phyloP scores from a whole-genome alignment of 106 monocot genomes.

The Alisma plantagoaquatica region DNA sequence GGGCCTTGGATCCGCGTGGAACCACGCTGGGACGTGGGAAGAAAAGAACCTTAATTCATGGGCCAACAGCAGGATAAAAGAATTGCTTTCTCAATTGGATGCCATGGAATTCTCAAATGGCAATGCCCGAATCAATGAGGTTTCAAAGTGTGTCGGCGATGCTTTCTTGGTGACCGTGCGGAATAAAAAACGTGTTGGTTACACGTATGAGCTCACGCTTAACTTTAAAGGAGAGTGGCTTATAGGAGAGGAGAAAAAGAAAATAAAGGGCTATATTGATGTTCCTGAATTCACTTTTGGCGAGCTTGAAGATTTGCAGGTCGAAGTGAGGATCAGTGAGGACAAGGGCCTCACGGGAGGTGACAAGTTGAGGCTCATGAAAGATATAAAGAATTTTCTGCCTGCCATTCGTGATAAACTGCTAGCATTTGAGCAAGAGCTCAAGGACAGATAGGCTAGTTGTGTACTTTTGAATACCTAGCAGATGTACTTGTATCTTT shows the following conservation, averaged over 20 bases:
- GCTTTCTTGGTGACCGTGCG: conserved; percentile 74
- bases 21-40: conserved; percentile 98
- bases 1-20: no score
- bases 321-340: conserved; percentile 39
- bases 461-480: no score
- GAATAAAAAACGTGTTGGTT: conserved; percentile 75
- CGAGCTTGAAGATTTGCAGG: conserved; percentile 70
- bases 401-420: conserved; percentile 49
- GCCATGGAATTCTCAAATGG: conserved; percentile 59
- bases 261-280: conserved; percentile 59
- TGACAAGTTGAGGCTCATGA: conserved; percentile 36
- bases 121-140: conserved; percentile 45
- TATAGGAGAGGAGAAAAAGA: conserved; percentile 36
- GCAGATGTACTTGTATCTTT: no score
- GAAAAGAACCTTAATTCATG: conserved; percentile 87
- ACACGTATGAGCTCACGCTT: conserved; percentile 59
- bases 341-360: conserved; percentile 37
- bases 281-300: conserved; percentile 77
- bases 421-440: conserved; percentile 53
- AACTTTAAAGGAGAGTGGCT: conserved; percentile 67
- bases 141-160: conserved; percentile 75
- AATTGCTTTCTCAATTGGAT: conserved; percentile 41
- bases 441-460: conserved; percentile 66
- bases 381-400: conserved; percentile 50
- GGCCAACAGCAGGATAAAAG: conserved; percentile 80